Percentiles rank a stretch among this genome's conserved stretches.
phyloP scores from a whole-genome alignment of 805 yeast species.

The Candida xiaguanensis region DNA sequence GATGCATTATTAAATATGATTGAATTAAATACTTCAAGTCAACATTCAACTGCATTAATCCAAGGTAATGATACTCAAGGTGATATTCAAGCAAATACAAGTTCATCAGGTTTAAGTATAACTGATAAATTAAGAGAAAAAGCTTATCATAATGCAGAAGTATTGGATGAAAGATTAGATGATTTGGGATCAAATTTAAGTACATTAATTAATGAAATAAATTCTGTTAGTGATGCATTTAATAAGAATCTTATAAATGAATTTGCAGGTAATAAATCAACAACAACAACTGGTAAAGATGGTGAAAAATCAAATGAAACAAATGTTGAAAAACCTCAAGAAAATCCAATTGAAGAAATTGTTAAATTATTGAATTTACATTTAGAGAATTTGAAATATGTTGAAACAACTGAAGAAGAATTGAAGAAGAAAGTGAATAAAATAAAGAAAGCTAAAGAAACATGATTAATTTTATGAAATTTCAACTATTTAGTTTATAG shows the following conservation, averaged over 20 bases:
- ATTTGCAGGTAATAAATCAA: conserved; percentile 12
- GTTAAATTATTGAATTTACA: conserved; percentile 83
- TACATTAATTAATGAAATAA: conserved; percentile 75
- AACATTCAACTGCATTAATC: conserved; percentile 11
- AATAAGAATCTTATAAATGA: conserved; percentile 53
- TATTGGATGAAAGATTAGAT: conserved; percentile 77
- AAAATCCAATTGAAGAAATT: conserved; percentile 59
- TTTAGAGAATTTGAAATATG: conserved; percentile 82
- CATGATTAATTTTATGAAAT: too few relatives aligned
- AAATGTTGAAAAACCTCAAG: conserved; percentile 19
- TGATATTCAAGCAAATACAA: background rate
- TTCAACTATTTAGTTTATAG: background rate
- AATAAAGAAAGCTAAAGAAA: conserved; percentile 17
- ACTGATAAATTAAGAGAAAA: conserved; percentile 86
- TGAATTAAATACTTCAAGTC: conserved; percentile 26
- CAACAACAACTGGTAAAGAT: conserved; percentile 7
- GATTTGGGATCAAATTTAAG: conserved; percentile 71
- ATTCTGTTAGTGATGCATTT: conserved; percentile 76
- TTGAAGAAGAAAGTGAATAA: conserved; percentile 64
- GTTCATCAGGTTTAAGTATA: conserved; percentile 31
- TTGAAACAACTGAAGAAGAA: conserved; percentile 68
- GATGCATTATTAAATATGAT: conserved; percentile 44
- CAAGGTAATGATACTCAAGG: conserved; percentile 2
- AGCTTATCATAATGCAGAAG: conserved; percentile 84
- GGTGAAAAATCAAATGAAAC: conserved; percentile 11